Evolutionary conservation across 768 basidiomycete genomes (phyloP).

Genomic region (Sarcodon aspratus): DNA sequence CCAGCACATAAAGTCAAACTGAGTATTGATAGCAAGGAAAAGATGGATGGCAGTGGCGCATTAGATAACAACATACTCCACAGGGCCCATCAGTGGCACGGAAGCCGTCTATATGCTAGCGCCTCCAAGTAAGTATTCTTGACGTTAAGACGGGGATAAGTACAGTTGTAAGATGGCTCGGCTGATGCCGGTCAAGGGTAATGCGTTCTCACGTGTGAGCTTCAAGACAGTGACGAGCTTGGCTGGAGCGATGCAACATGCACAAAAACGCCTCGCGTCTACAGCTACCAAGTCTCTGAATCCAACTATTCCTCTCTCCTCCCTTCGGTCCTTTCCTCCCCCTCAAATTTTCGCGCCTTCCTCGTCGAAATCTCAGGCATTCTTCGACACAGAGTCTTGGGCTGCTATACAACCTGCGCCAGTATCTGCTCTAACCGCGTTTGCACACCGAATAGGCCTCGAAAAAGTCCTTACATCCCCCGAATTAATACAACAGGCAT

Average conservation of each 20-base stretch:
- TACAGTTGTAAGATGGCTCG: too few species aligned
- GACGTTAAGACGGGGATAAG: too few species aligned
- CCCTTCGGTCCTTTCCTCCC: slow-evolving; percentile 50
- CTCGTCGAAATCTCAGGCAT: slow-evolving; percentile 10
- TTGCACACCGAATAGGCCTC: slow-evolving; percentile 69
- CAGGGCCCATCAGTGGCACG: too few species aligned
- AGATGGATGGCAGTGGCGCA: too few species aligned
- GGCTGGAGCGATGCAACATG: slow-evolving; percentile 38
- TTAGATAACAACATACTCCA: too few species aligned
- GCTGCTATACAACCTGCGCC: slow-evolving; percentile 63
- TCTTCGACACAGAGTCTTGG: slow-evolving; percentile 62
- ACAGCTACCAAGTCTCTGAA: slow-evolving; percentile 30
- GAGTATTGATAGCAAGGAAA: too few species aligned
- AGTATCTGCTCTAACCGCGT: slow-evolving; percentile 58
- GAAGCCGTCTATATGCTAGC: too few species aligned
- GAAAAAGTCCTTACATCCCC: slow-evolving; percentile 39
- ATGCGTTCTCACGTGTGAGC: too few species aligned
- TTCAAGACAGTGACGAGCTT: too few species aligned
- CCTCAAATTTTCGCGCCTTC: slow-evolving; percentile 30
- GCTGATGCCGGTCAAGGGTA: too few species aligned
- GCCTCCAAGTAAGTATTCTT: too few species aligned
- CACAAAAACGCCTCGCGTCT: slow-evolving; percentile 38
- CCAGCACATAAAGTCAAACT: too few species aligned
- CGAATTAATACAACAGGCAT: slow-evolving; percentile 56
- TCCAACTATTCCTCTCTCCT: slow-evolving; percentile 42